Percentiles rank a stretch among this genome's conserved stretches.
Evolutionary conservation across 2,329 filamentous ascomycete genomes (phyloP).

Genomic region (Helicocarpus griseus): DNA sequence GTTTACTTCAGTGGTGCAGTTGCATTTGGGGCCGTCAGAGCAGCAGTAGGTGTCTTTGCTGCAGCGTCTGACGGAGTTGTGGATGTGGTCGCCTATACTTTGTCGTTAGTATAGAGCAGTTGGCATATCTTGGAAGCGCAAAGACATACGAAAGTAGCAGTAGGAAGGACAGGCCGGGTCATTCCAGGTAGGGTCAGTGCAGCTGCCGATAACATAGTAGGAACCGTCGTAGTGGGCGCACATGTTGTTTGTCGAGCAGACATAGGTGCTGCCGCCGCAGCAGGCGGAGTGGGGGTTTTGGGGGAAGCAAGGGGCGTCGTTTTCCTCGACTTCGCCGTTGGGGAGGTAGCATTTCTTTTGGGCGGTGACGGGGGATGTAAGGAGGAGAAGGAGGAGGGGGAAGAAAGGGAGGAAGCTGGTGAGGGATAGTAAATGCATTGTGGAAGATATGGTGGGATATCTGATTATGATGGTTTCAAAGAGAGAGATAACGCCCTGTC

Average conservation of each 20-base stretch:
- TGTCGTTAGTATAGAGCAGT: background rate
- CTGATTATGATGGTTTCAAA: too few species aligned
- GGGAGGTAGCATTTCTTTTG: conserved; percentile 1
- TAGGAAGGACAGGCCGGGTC: conserved; percentile 3
- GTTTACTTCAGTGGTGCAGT: conserved; percentile 1
- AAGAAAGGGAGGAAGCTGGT: background rate
- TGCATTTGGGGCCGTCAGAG: conserved; percentile 1
- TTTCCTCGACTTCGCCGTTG: background rate
- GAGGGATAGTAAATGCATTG: too few species aligned
- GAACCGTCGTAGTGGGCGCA: conserved; percentile 3
- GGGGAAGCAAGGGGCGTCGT: conserved; percentile 4
- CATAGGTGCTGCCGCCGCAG: conserved; percentile 5
- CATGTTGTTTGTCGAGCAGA: conserved; percentile 5
- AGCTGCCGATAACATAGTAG: conserved; percentile 5
- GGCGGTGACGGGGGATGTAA: background rate
- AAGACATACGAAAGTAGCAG: conserved; percentile 4
- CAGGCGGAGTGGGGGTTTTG: conserved; percentile 6
- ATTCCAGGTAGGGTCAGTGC: conserved; percentile 4
- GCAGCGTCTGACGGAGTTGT: conserved; percentile 4
- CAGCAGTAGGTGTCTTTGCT: conserved; percentile 3
- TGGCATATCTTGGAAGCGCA: background rate
- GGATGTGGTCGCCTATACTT: conserved; percentile 2
- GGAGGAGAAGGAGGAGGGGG: background rate
- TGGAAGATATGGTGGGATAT: too few species aligned
- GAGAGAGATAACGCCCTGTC: too few species aligned